Base-by-base conservation (phyloP, 2,329 filamentous ascomycete genomes). In the Arthrobotrys conoides region DNA sequence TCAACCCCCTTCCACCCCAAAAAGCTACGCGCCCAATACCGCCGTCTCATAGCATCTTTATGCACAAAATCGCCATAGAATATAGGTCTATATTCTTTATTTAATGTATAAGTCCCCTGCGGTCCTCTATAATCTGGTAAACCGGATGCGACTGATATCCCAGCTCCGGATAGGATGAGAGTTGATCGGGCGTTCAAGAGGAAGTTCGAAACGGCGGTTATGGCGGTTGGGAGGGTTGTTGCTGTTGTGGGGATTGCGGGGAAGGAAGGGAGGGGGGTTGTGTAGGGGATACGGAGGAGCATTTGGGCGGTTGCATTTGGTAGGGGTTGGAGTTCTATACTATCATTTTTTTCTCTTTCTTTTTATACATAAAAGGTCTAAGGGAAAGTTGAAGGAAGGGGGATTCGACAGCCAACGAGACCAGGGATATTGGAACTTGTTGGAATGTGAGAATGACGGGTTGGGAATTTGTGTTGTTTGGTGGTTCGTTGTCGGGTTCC, bases 1-100 rank as follows among this genome's bases (percentile, higher is more conserved):
- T 92, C 86, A 81, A 98, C 86, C 53, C 90, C 93, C 3, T 93
- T 91, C 94, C 94, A 98, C 44, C 96, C 96, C 20, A 99, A 86
- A 84, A 97, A 99, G 83, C 93, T 97, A 61, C 96, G 87, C 0
- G 96, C 95, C 96, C 96, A 99, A 84, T 99, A 99, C 49, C 80
- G 71, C 36, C 53, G 96, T 80, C 96, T 88, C 12, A 92, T 90
- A 84, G 94, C 93, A 85, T 98, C 95, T 80, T 87, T 92, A 57
- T 88, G 86, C 51, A 93, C 85, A 83, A 98, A 99, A 84, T 99
- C 96, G 84, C 93, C 90, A 84, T 92, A 94, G 86, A 97, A 99
- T 81, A 97, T 96, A 36, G 95, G 96, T 1, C 92, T 90, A 83
- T 97, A 97, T 14, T 89, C 90, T 86, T 92, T 93, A 86, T 98